Evolutionary conservation across 495 filamentous ascomycete species (phyloP), one percentile per base, ranked within the genome.

Genomic region (Hypoxylon perforatum): DNA sequence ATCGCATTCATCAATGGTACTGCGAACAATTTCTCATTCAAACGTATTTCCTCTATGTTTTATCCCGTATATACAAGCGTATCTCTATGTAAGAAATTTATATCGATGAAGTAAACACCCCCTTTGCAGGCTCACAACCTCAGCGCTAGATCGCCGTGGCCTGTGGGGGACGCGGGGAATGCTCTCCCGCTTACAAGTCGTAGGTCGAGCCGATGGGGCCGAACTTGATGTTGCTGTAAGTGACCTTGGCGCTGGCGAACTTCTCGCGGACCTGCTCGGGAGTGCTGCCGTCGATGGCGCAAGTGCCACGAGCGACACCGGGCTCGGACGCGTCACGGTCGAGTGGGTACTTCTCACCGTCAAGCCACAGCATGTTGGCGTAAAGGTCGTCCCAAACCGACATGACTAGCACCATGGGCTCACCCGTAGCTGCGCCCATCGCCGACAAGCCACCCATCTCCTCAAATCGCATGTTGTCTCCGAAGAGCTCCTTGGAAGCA

Each of bases 301-400:
- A 95, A 53, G 82, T 81, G 57, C 91, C 91, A 71, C 91, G 90
- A 63, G 81, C 79, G 50, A 85, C 82, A 75, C 92, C 91, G 18
- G 88, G 87, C 67, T 81, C 81, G 21, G 81, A 76, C 2, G 91
- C 89, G 80, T 86, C 89, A 73, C 79, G 82, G 12, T 69, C 55
- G 35, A 60, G 60, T 4, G 59, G 60, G 17, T 63, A 63, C 18
- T 23, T 42, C 44, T 60, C 6, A 69, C 86, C 86, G 80, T 93
- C 91, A 59, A 94, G 85, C 92, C 92, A 94, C 65, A 90, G 82
- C 91, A 93, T 94, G 80, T 91, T 85, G 76, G 82, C 79, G 67
- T 81, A 76, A 53, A 73, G 72, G 78, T 92, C 91, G 73, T 91
- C 89, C 90, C 91, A 93, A 70, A 92, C 70, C 61, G 84, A 88